These are phyloP conservation scores for Rhodofomes roseus DNA, from an alignment of 1,284 basidiomycete species.

Conservation along the genomic window DNA sequence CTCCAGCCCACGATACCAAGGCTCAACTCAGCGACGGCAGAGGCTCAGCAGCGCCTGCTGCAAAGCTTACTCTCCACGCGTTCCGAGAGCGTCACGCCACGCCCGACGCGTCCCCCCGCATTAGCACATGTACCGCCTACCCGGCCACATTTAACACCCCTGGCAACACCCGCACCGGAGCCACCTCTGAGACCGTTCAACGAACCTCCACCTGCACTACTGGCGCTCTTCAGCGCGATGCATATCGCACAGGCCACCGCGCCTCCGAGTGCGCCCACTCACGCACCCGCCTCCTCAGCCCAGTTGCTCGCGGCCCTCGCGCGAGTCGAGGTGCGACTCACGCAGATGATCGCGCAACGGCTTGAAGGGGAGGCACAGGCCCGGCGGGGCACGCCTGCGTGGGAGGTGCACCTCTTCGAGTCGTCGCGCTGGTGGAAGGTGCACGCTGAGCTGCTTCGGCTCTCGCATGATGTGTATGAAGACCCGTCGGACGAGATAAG, in stretches of 20 bases:
- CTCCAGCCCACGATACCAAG: neutral
- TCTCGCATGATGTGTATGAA: neutral
- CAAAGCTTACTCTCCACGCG: neutral
- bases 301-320: neutral
- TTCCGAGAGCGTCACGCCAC: neutral
- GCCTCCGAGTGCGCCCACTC: too few species aligned
- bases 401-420: neutral
- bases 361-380: neutral
- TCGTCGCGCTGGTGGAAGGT: neutral
- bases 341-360: neutral
- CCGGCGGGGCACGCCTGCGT: neutral
- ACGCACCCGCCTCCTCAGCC: too few species aligned
- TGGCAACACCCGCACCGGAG: too few species aligned
- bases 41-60: neutral
- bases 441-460: neutral
- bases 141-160: neutral
- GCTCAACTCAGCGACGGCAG: neutral
- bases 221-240: too few species aligned
- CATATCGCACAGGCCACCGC: neutral
- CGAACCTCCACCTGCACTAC: too few species aligned
- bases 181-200: too few species aligned
- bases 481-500: neutral
- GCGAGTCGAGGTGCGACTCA: neutral
- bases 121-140: neutral
- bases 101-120: neutral